Evolutionary conservation across 306 rosid species (phyloP), one percentile per base, ranked within the genome.

Genomic region (Glycine soja): DNA sequence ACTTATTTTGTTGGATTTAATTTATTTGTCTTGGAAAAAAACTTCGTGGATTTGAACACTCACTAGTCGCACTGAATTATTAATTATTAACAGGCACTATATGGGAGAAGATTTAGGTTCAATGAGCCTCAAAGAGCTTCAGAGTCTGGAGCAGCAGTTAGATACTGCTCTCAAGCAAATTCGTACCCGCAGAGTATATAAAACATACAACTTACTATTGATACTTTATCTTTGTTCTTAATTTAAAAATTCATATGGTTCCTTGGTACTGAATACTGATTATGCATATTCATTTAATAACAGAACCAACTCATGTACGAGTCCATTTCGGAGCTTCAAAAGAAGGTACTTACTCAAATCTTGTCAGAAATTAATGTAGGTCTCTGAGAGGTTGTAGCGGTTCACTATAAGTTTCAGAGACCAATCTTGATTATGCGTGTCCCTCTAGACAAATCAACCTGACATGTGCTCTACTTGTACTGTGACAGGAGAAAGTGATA

Each of bases 301-400:
- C 91, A 95, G 98, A 92, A 88, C 83, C 94, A 95, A 74, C 92
- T 95, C 59, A 91, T 95, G 90, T 75, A 85, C 34, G 95, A 95
- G 78, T 90, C 98, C 0, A 89, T 92, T 80, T 87, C 97, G 4
- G 92, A 85, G 75, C 95, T 91, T 40, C 97, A 95, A 85, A 91
- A 76, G 72, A 91, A 91, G 98, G 98, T 86, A 76, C 32, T 58
- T 46, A 3, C 12, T 62, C 48, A 38, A 4, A 42, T 14, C 32
- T 40, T 69, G 43, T 70, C 13, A 3, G 24, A 32, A 32, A 30
- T 32, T 80, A 7, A 36, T 18, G 12, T 59, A 47, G 57, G 36
- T 62, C 56, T 62, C 38, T 46, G 65, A 2, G 3, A 24, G 30
- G 30, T 64, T 64, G 5, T 63, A 15, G 32, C 63, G 61, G 76